Evolutionary conservation across 441 rosid genomes (phyloP).

Genomic region (Pelargonium fulgidum): DNA sequence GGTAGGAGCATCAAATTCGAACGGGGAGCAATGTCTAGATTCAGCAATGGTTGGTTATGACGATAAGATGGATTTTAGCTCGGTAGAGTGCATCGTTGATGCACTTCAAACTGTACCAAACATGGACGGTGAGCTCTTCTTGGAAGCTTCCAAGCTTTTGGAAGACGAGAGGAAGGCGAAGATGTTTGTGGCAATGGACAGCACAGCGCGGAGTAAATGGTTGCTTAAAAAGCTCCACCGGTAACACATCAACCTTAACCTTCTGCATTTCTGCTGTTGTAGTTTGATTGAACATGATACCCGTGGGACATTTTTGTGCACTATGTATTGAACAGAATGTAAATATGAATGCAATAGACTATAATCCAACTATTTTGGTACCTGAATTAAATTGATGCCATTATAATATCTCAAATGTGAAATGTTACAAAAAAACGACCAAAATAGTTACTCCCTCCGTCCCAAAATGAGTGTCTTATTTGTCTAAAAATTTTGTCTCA

Average conservation of each 20-base stretch:
- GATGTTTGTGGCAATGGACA: conserved; percentile 41
- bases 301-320: background rate
- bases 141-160: conserved; percentile 45
- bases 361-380: too few species aligned
- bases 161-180: conserved; percentile 41
- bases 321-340: background rate
- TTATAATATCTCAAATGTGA: too few species aligned
- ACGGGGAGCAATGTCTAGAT: conserved; percentile 2
- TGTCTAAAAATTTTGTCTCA: too few species aligned
- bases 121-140: conserved; percentile 44
- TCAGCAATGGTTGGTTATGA: conserved; percentile 4
- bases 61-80: conserved; percentile 20
- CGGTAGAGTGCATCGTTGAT: conserved; percentile 39
- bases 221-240: conserved; percentile 32
- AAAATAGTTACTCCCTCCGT: too few species aligned
- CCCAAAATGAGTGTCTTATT: too few species aligned
- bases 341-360: background rate
- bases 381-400: too few species aligned
- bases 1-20: background rate
- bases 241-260: conserved; percentile 9
- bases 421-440: too few species aligned
- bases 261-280: background rate
- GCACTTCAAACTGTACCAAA: conserved; percentile 47
- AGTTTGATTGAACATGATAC: background rate
- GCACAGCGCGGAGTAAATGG: conserved; percentile 36